Percentiles rank a stretch among this genome's conserved stretches.
phyloP scores from a whole-genome alignment of 2,329 filamentous ascomycete species.

The Sclerotinia minor region DNA sequence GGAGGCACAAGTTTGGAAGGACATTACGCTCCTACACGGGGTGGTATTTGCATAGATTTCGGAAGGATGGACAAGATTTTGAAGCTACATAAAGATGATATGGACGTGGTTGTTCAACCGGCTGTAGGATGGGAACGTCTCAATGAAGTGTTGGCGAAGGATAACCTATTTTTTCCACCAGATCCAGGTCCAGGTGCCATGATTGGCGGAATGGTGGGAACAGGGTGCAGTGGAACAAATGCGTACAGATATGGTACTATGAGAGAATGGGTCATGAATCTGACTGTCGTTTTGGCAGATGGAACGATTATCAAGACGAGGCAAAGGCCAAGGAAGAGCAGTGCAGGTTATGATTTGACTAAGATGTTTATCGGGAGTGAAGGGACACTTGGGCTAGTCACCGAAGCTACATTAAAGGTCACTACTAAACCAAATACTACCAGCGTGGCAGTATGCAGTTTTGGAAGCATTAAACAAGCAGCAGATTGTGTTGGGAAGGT shows the following conservation, averaged over 20 bases:
- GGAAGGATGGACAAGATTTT: constrained; percentile 80
- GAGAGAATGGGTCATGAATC: constrained; percentile 85
- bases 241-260: constrained; percentile 92
- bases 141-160: constrained; percentile 71
- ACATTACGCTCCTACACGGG: constrained; percentile 79
- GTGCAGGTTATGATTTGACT: constrained; percentile 88
- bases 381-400: constrained; percentile 87
- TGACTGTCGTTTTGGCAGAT: constrained; percentile 88
- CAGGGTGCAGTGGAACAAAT: constrained; percentile 76
- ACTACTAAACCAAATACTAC: constrained; percentile 77
- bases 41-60: constrained; percentile 86
- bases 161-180: constrained; percentile 86
- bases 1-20: constrained; percentile 90
- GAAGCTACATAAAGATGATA: constrained; percentile 71
- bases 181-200: constrained; percentile 88
- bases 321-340: constrained; percentile 84
- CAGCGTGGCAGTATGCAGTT: constrained; percentile 74
- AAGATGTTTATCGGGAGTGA: constrained; percentile 88
- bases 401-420: constrained; percentile 85
- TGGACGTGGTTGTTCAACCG: constrained; percentile 75
- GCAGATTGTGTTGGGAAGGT: constrained; percentile 72
- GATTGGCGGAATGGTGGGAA: constrained; percentile 88
- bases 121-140: constrained; percentile 84
- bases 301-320: constrained; percentile 87
- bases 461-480: constrained; percentile 48